phyloP scores from a whole-genome alignment of 2,329 filamentous ascomycete genomes.

The Boeremia lycopersici region DNA sequence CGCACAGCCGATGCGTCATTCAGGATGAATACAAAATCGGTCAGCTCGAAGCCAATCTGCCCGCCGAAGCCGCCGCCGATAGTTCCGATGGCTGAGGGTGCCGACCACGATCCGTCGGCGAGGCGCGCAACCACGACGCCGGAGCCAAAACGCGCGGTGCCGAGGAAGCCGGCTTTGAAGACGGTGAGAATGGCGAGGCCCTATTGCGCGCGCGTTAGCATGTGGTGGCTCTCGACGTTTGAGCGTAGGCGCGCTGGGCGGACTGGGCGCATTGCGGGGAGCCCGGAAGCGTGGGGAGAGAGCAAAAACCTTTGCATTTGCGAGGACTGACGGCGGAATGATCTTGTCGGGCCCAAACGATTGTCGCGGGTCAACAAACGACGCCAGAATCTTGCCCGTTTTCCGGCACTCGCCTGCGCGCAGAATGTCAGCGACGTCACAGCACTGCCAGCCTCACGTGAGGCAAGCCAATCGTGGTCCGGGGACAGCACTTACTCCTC shows the following conservation, averaged over 20 bases:
- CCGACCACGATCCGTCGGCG: slow-evolving; percentile 78
- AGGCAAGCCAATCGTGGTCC: slow-evolving; percentile 3
- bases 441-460: slow-evolving; percentile 2
- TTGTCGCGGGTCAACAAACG: slow-evolving; percentile 92
- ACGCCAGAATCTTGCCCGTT: slow-evolving; percentile 91
- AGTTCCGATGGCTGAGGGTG: slow-evolving; percentile 79
- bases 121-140: slow-evolving; percentile 82
- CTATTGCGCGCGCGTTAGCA: slow-evolving; percentile 44
- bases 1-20: slow-evolving; percentile 90
- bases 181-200: slow-evolving; percentile 86
- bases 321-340: slow-evolving; percentile 88
- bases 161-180: slow-evolving; percentile 85
- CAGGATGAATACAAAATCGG: slow-evolving; percentile 97
- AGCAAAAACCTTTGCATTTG: slow-evolving; percentile 78
- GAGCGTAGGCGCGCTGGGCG: slow-evolving; percentile 5
- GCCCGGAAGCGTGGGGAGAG: slow-evolving; percentile 7
- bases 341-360: slow-evolving; percentile 96
- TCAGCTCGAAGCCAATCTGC: slow-evolving; percentile 86
- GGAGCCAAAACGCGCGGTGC: slow-evolving; percentile 80
- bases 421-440: slow-evolving; percentile 45
- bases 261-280: slow-evolving; percentile 11
- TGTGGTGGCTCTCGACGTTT: neutral
- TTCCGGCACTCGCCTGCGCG: slow-evolving; percentile 91
- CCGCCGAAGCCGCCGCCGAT: slow-evolving; percentile 83
- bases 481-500: slow-evolving; percentile 52